Percentiles rank a stretch among this genome's conserved stretches.
Evolutionary conservation across 2,329 filamentous ascomycete species (phyloP).

Genomic region (Cercospora janseana): DNA sequence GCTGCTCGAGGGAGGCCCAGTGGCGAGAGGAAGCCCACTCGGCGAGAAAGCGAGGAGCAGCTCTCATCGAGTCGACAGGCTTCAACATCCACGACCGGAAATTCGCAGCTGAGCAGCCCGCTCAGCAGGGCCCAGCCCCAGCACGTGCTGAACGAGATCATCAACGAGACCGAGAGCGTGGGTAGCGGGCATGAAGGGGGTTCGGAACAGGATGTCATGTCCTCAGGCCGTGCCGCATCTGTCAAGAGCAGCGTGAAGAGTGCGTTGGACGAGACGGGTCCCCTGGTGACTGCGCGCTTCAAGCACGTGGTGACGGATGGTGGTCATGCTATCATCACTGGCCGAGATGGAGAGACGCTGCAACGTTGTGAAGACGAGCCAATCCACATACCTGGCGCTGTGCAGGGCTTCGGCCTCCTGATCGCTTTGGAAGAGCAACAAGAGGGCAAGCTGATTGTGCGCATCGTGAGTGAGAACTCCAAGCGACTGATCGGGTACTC

Average conservation of each 20-base stretch:
- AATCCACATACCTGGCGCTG: constrained; percentile 79
- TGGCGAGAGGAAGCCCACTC: constrained; percentile 5
- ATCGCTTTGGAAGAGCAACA: constrained; percentile 69
- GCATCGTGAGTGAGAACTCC: constrained; percentile 80
- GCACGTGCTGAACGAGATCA: constrained; percentile 25
- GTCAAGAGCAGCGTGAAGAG: constrained; percentile 37
- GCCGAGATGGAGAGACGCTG: constrained; percentile 66
- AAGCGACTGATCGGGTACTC: constrained; percentile 71
- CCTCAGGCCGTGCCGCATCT: constrained; percentile 35
- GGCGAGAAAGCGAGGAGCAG: constrained; percentile 6
- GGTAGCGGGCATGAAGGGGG: constrained; percentile 16
- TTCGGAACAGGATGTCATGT: constrained; percentile 23
- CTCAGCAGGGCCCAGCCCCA: background rate
- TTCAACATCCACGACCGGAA: constrained; percentile 20
- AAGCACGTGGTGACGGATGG: constrained; percentile 73
- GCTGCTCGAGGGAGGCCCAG: constrained; percentile 14
- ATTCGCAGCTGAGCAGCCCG: constrained; percentile 10
- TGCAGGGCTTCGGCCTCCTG: constrained; percentile 77
- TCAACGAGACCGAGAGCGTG: constrained; percentile 24
- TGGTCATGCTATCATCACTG: constrained; percentile 80
- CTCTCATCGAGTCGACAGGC: constrained; percentile 13
- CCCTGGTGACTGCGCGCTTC: constrained; percentile 69
- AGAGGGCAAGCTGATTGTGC: constrained; percentile 66
- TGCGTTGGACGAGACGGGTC: constrained; percentile 44
- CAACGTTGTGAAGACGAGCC: constrained; percentile 88